These are phyloP conservation scores for Lichenothelia convexa DNA, from an alignment of 495 filamentous ascomycete species.

Conservation along the genomic window DNA sequence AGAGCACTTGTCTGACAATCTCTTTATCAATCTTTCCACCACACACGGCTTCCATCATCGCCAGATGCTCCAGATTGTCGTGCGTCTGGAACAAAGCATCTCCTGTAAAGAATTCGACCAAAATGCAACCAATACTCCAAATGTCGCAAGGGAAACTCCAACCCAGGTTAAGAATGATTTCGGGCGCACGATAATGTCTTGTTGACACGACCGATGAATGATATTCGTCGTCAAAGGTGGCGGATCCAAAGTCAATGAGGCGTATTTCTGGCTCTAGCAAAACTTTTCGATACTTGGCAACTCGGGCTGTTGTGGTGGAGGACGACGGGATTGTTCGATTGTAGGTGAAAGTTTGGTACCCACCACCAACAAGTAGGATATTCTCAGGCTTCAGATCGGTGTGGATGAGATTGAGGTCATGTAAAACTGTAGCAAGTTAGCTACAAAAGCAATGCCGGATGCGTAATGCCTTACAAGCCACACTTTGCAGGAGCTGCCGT, in stretches of 20 bases:
- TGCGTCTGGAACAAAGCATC: slow-evolving; percentile 97
- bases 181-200: slow-evolving; percentile 85
- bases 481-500: slow-evolving; percentile 88
- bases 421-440: slow-evolving; percentile 50
- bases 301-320: slow-evolving; percentile 53
- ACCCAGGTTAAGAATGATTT: slow-evolving; percentile 90
- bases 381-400: slow-evolving; percentile 98
- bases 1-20: slow-evolving; percentile 56
- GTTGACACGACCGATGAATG: slow-evolving; percentile 95
- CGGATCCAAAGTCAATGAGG: slow-evolving; percentile 93
- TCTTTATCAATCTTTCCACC: slow-evolving; percentile 51
- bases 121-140: slow-evolving; percentile 97
- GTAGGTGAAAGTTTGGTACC: slow-evolving; percentile 93
- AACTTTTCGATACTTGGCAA: slow-evolving; percentile 70
- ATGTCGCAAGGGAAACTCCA: slow-evolving; percentile 98
- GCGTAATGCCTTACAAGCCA: slow-evolving; percentile 61
- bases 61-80: slow-evolving; percentile 92
- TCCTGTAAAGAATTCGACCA: slow-evolving; percentile 98
- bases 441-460: slow-evolving; percentile 2
- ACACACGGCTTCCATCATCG: slow-evolving; percentile 97
- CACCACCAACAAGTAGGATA: slow-evolving; percentile 77
- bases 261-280: slow-evolving; percentile 91
- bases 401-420: slow-evolving; percentile 94
- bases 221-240: slow-evolving; percentile 96
- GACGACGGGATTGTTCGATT: slow-evolving; percentile 88